phyloP scores from a whole-genome alignment of 805 yeast species.

The baker's yeast (Saccharomyces cerevisiae) region DNA sequence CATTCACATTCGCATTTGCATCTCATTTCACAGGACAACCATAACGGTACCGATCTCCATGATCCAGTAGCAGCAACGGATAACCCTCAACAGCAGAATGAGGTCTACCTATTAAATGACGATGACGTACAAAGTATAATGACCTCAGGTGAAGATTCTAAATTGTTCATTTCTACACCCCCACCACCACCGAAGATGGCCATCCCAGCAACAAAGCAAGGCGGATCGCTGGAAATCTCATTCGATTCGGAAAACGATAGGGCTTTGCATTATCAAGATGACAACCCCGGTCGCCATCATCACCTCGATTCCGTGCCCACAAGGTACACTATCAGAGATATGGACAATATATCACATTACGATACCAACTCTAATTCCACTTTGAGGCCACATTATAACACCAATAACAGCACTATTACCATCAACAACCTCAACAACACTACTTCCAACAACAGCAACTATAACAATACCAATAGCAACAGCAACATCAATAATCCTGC shows the following conservation, averaged over 20 bases:
- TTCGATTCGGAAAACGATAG: constrained; percentile 6
- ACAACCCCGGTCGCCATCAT: constrained; percentile 1
- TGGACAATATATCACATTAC: not conserved
- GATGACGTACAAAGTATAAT: constrained; percentile 30
- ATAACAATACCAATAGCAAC: constrained; percentile 3
- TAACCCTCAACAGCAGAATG: constrained; percentile 8
- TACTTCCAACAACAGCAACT: constrained; percentile 5
- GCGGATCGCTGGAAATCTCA: constrained; percentile 72
- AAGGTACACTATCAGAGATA: not conserved
- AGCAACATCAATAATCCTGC: constrained; percentile 7
- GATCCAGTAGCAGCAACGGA: not conserved
- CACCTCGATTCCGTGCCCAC: not conserved
- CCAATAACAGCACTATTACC: not conserved
- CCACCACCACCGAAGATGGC: constrained; percentile 67
- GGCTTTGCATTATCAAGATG: constrained; percentile 1
- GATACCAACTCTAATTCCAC: not conserved
- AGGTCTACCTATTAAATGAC: constrained; percentile 22
- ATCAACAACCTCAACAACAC: not conserved
- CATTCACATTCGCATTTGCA: not conserved
- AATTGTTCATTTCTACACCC: constrained; percentile 34
- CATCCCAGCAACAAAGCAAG: constrained; percentile 71
- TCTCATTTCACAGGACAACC: constrained; percentile 4
- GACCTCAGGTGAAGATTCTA: constrained; percentile 30
- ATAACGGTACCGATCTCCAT: not conserved
- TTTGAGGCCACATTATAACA: not conserved